phyloP scores from a whole-genome alignment of 352 stramenopile genomes.

The Pythium phragmiticola region DNA sequence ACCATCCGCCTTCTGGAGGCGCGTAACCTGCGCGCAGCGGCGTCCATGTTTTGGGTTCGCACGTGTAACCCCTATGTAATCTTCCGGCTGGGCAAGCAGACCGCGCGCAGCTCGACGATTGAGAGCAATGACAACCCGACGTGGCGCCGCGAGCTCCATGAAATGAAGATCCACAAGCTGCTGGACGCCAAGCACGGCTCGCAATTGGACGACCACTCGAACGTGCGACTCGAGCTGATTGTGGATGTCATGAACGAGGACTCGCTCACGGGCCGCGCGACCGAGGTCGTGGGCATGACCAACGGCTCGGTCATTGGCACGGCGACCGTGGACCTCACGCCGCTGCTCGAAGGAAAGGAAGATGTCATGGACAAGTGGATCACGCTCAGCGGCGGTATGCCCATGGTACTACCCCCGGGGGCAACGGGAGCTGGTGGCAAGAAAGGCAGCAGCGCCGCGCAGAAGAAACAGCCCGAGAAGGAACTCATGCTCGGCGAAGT shows the following conservation, averaged over 20 bases:
- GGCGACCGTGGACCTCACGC: conserved; percentile 62
- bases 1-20: conserved; percentile 72
- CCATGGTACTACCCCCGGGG: conserved; percentile 15
- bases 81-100: conserved; percentile 75
- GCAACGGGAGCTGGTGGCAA: neutral
- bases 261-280: conserved; percentile 70
- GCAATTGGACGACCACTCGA: conserved; percentile 61
- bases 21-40: conserved; percentile 60
- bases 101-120: conserved; percentile 66
- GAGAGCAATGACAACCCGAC: conserved; percentile 68
- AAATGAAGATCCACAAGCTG: conserved; percentile 77
- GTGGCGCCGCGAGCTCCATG: conserved; percentile 69
- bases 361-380: conserved; percentile 82
- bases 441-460: conserved; percentile 8
- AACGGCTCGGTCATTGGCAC: conserved; percentile 79
- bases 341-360: conserved; percentile 71
- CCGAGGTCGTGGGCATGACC: conserved; percentile 72
- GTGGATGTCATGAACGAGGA: conserved; percentile 85
- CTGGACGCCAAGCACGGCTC: conserved; percentile 43
- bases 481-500: conserved; percentile 68
- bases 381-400: conserved; percentile 50
- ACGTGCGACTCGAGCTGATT: conserved; percentile 69
- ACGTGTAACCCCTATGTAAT: conserved; percentile 86
- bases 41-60: conserved; percentile 82
- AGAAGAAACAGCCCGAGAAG: conserved; percentile 43